Percentiles rank a stretch among this genome's conserved stretches.
phyloP scores from a whole-genome alignment of 1,284 basidiomycete species.

The Earliella scabrosa region DNA sequence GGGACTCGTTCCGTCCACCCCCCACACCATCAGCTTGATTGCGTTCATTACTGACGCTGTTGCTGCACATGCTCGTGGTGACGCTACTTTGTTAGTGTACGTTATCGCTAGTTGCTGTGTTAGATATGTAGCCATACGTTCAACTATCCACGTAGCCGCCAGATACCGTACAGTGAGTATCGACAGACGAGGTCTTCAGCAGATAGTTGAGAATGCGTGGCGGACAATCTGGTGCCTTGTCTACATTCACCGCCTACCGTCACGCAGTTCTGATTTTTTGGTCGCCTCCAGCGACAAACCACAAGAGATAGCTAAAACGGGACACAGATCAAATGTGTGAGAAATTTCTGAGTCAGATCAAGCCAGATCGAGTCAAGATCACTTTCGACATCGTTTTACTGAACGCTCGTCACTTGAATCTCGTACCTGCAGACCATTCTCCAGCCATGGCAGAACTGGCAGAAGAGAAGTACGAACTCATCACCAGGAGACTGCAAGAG shows the following conservation, averaged over 20 bases:
- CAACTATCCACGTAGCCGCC: neutral
- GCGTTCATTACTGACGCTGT: neutral
- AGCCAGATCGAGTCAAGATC: constrained; percentile 25
- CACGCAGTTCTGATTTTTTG: neutral
- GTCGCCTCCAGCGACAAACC: neutral
- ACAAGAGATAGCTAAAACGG: constrained; percentile 1
- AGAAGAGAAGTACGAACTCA: constrained; percentile 81
- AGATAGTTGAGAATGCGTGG: too few relatives aligned
- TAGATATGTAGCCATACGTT: constrained; percentile 21
- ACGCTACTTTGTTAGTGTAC: constrained; percentile 6
- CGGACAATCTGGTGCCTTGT: too few relatives aligned
- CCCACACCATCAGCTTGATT: neutral
- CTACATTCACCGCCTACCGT: too few relatives aligned
- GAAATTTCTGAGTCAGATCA: constrained; percentile 13
- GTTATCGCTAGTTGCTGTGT: neutral
- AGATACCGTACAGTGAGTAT: too few relatives aligned
- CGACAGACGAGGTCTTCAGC: too few relatives aligned
- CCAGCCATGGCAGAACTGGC: constrained; percentile 23
- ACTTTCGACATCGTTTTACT: neutral
- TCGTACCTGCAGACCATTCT: neutral
- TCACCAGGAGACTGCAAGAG: constrained; percentile 89
- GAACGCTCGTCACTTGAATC: too few relatives aligned
- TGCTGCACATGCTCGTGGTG: neutral
- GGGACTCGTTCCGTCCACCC: constrained; percentile 30
- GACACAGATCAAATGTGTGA: constrained; percentile 7